Evolutionary conservation across 1,284 basidiomycete species (phyloP).

Genomic region (Papiliotrema nemorosa): DNA sequence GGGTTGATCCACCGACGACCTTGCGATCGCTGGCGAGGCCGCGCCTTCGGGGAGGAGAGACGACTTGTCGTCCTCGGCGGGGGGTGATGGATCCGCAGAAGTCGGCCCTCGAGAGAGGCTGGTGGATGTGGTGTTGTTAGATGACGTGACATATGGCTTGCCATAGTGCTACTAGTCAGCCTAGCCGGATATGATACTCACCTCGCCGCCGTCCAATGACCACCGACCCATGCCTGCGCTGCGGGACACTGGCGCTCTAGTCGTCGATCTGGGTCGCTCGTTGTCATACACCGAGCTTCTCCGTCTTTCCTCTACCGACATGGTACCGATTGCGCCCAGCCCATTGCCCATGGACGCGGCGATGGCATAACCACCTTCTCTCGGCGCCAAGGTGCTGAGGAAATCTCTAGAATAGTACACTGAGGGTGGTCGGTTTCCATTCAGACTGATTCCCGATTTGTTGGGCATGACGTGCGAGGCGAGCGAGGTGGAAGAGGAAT

Average conservation of each 20-base stretch:
- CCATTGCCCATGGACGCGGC: conserved; percentile 41
- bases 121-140: conserved; percentile 30
- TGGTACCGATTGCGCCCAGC: conserved; percentile 19
- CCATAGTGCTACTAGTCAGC: conserved; percentile 16
- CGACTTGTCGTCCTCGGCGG: conserved; percentile 16
- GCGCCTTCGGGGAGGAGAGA: conserved; percentile 29
- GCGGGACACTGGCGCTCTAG: conserved; percentile 33
- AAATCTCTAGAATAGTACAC: conserved; percentile 43
- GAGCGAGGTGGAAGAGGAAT: conserved; percentile 41
- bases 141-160: conserved; percentile 27
- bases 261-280: conserved; percentile 9
- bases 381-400: conserved; percentile 37
- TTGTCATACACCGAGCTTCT: conserved; percentile 20
- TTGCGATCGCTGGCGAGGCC: conserved; percentile 8
- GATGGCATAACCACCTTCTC: conserved; percentile 49
- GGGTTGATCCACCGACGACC: conserved; percentile 2
- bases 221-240: conserved; percentile 44
- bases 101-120: conserved; percentile 26
- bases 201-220: conserved; percentile 42
- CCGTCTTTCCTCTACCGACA: conserved; percentile 26
- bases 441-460: conserved; percentile 30
- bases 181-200: conserved; percentile 3
- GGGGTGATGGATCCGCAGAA: conserved; percentile 21
- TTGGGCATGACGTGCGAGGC: conserved; percentile 30
- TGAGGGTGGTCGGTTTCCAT: conserved; percentile 24